Conservation (phyloP, 2,329 filamentous ascomycete genomes). For the Metarhizium guizhouense region DNA sequence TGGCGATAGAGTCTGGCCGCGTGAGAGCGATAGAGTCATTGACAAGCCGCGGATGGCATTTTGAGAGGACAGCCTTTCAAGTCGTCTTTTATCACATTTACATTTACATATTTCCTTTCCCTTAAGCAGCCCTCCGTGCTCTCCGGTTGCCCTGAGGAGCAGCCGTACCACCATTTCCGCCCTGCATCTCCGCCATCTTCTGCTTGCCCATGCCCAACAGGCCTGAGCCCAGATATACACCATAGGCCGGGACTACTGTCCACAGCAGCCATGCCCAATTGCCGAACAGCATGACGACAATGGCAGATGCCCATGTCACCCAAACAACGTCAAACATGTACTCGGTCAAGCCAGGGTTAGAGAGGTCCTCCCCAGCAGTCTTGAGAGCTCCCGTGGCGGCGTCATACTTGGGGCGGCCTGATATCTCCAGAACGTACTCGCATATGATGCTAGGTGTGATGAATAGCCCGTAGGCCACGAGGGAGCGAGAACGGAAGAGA, state of each 20-base stretch:
- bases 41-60: background rate
- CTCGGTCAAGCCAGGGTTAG: constrained; percentile 81
- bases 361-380: constrained; percentile 77
- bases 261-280: constrained; percentile 62
- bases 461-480: constrained; percentile 61
- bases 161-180: constrained; percentile 21
- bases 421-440: constrained; percentile 76
- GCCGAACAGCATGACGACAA: constrained; percentile 67
- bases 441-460: constrained; percentile 68
- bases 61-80: background rate
- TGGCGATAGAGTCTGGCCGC: background rate
- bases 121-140: constrained; percentile 44
- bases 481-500: constrained; percentile 54
- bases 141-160: constrained; percentile 40
- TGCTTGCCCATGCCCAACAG: constrained; percentile 45
- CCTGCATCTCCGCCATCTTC: constrained; percentile 39
- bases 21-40: background rate
- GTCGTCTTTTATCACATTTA: background rate
- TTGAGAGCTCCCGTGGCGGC: constrained; percentile 56
- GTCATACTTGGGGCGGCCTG: constrained; percentile 70
- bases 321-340: constrained; percentile 98
- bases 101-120: background rate
- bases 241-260: constrained; percentile 46
- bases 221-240: constrained; percentile 43
- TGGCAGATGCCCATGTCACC: constrained; percentile 77